Evolutionary conservation across 23 red algal species (phyloP).

Genomic region (Gracilaria domingensis): DNA sequence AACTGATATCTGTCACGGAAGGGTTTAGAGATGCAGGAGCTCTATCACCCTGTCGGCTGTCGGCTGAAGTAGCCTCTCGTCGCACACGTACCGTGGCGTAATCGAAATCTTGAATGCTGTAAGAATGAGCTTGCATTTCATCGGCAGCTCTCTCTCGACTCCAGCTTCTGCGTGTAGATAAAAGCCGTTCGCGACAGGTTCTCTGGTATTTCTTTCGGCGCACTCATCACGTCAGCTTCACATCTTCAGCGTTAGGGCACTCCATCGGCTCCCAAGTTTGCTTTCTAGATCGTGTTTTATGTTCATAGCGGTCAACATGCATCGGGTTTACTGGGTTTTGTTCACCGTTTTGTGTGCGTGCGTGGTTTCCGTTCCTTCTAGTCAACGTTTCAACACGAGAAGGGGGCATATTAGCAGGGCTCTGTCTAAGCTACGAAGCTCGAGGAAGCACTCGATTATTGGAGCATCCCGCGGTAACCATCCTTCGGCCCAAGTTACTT

Average conservation of each 20-base stretch:
- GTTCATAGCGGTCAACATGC: not conserved
- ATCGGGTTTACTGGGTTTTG: constrained; percentile 18
- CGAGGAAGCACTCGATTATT: not conserved
- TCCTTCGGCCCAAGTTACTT: not conserved
- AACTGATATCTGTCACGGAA: not conserved
- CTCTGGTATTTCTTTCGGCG: not conserved
- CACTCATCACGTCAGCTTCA: not conserved
- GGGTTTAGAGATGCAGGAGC: not conserved
- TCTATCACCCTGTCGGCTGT: not conserved
- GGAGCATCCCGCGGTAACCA: not conserved
- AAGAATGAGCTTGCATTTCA: constrained; percentile 8
- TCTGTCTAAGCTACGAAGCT: not conserved
- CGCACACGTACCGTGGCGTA: not conserved
- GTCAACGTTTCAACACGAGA: not conserved
- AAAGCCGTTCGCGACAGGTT: not conserved
- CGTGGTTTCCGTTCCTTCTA: constrained; percentile 15
- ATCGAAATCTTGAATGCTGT: constrained; percentile 8
- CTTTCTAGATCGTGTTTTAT: not conserved
- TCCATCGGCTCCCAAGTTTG: not conserved
- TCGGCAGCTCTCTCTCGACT: not conserved
- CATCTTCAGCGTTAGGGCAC: not conserved
- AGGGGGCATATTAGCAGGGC: not conserved
- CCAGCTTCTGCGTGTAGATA: not conserved
- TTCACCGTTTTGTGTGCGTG: constrained; percentile 3
- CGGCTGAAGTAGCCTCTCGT: not conserved